Conservation (phyloP, 768 basidiomycete genomes). For the Amanita molliuscula region DNA sequence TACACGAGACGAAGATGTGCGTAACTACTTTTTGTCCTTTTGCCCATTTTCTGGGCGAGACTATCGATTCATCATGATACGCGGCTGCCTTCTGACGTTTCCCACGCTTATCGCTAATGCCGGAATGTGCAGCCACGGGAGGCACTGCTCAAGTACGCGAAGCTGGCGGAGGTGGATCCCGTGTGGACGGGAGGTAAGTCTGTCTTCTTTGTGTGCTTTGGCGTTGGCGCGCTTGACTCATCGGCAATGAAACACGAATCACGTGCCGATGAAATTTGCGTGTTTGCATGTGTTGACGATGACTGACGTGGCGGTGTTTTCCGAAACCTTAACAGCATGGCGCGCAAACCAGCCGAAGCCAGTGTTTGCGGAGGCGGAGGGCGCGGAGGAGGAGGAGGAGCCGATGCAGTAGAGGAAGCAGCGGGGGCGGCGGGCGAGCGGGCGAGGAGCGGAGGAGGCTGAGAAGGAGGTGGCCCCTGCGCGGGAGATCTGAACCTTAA, state of each 20-base stretch:
- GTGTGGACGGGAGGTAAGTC: constrained; percentile 77
- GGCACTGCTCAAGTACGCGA: constrained; percentile 90
- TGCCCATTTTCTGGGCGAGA: constrained; percentile 3
- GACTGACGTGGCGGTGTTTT: constrained; percentile 57
- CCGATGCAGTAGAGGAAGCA: constrained; percentile 15
- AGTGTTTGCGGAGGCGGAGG: constrained; percentile 62
- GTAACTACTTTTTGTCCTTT: constrained; percentile 28
- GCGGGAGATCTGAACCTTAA: constrained; percentile 81
- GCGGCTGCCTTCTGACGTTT: constrained; percentile 7
- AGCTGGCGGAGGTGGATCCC: constrained; percentile 65
- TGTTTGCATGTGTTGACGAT: constrained; percentile 31
- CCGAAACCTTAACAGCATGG: constrained; percentile 68
- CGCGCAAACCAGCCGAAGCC: constrained; percentile 76
- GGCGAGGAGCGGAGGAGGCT: constrained; percentile 19
- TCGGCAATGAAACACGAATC: constrained; percentile 9
- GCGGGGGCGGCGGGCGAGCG: constrained; percentile 12
- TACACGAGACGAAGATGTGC: constrained; percentile 88
- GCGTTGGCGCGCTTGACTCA: constrained; percentile 5
- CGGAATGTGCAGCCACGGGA: constrained; percentile 71
- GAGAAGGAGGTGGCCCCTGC: constrained; percentile 52
- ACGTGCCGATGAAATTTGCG: constrained; percentile 24
- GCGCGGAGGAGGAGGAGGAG: constrained; percentile 47
- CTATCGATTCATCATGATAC: constrained; percentile 4
- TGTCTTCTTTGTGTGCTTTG: constrained; percentile 10
- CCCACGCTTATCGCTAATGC: constrained; percentile 5